phyloP scores from a whole-genome alignment of 164 flowering plant genomes.

The Magnolia officinalis region DNA sequence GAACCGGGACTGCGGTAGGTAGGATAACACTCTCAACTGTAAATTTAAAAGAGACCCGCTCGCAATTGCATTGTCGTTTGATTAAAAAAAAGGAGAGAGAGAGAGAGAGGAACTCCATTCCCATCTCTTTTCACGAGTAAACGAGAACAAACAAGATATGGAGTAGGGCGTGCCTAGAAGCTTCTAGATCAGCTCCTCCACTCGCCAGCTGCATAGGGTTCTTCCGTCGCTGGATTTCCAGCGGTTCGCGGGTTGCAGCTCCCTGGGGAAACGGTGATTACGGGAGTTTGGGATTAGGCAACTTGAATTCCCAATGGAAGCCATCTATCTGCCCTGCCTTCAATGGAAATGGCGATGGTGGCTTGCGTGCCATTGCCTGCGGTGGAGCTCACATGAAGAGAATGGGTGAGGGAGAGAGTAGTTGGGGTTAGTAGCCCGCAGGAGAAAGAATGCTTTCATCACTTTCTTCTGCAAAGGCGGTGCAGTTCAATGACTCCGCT shows the following conservation, averaged over 20 bases:
- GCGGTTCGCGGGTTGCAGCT: slow-evolving; percentile 46
- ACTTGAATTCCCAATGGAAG: slow-evolving; percentile 61
- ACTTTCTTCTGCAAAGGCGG: too few species aligned
- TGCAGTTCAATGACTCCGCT: too few species aligned
- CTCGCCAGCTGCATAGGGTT: not conserved
- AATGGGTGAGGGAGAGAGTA: too few species aligned
- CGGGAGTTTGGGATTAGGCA: slow-evolving; percentile 80
- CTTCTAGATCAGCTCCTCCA: not conserved
- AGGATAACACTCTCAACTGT: too few species aligned
- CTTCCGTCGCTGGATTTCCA: not conserved
- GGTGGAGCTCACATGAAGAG: slow-evolving; percentile 99
- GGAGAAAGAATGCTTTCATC: too few species aligned
- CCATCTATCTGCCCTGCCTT: slow-evolving; percentile 55
- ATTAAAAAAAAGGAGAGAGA: not conserved
- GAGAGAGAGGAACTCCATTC: not conserved
- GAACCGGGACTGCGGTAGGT: too few species aligned
- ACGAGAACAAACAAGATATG: not conserved
- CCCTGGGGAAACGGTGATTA: slow-evolving; percentile 93
- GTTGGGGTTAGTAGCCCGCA: too few species aligned
- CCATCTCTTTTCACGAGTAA: not conserved
- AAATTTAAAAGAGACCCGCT: too few species aligned
- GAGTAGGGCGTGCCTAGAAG: not conserved
- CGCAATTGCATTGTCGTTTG: not conserved
- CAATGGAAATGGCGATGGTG: slow-evolving; percentile 18
- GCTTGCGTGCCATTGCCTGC: slow-evolving; percentile 55